Conservation (phyloP, 179 eudicot genomes). For the Gypsophila paniculata region DNA sequence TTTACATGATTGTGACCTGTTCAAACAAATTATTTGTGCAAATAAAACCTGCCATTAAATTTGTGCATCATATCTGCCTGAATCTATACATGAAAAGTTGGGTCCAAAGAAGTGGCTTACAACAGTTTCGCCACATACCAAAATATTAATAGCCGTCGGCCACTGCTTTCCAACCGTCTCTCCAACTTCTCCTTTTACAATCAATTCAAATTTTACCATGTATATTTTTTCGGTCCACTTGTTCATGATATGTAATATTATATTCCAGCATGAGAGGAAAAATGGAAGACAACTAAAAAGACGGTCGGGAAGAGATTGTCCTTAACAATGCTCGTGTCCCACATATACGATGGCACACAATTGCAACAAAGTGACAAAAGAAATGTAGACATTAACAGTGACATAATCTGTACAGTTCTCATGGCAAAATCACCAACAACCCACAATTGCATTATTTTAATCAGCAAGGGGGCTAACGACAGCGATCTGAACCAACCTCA, state of each 20-base stretch:
- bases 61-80: slow-evolving; percentile 1
- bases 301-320: no score
- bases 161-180: no score
- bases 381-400: neutral
- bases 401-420: slow-evolving; percentile 15
- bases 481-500: neutral
- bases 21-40: slow-evolving; percentile 4
- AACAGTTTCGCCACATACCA: slow-evolving; percentile 15
- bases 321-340: no score
- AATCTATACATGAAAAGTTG: neutral
- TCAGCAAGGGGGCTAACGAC: neutral
- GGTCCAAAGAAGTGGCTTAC: slow-evolving; percentile 7
- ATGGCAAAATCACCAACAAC: slow-evolving; percentile 16
- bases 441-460: slow-evolving; percentile 10
- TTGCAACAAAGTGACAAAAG: slow-evolving; percentile 15
- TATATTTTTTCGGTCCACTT: no score
- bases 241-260: no score
- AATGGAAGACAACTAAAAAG: no score
- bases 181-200: no score
- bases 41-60: neutral
- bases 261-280: no score
- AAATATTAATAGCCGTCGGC: neutral
- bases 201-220: no score
- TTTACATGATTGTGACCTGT: neutral
- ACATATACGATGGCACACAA: slow-evolving; percentile 11